phyloP scores from a whole-genome alignment of 495 filamentous ascomycete genomes.

The Talaromyces stipitatus region DNA sequence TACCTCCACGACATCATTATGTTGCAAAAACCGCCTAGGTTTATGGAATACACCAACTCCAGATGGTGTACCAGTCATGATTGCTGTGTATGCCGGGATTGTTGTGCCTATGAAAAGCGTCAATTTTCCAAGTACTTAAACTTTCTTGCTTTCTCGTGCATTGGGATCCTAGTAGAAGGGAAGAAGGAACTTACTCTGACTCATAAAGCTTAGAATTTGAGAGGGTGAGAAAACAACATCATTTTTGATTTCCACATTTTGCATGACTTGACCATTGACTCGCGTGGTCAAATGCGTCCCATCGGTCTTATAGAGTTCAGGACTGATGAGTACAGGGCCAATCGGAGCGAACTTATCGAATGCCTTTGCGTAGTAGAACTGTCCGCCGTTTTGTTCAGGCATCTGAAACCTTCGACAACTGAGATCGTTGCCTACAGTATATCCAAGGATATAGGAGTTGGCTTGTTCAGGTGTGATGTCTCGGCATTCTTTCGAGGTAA shows the following conservation, averaged over 20 bases:
- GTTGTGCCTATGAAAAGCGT: not conserved
- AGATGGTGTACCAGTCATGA: slow-evolving; percentile 1
- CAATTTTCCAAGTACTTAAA: not conserved
- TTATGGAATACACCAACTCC: not conserved
- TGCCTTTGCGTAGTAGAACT: slow-evolving; percentile 37
- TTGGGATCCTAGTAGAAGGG: not conserved
- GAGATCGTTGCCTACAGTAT: slow-evolving; percentile 41
- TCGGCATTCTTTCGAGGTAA: slow-evolving; percentile 27
- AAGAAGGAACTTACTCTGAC: slow-evolving; percentile 9
- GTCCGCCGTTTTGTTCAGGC: slow-evolving; percentile 26
- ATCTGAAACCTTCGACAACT: slow-evolving; percentile 34
- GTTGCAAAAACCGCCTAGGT: not conserved
- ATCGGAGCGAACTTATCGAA: slow-evolving; percentile 43
- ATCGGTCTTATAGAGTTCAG: slow-evolving; percentile 16
- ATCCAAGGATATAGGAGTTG: slow-evolving; percentile 31
- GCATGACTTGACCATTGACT: slow-evolving; percentile 32
- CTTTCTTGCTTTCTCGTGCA: too few relatives aligned
- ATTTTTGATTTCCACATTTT: slow-evolving; percentile 10
- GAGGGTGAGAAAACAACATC: slow-evolving; percentile 11
- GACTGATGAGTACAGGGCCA: slow-evolving; percentile 28
- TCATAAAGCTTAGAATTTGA: slow-evolving; percentile 12
- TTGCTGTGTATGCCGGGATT: not conserved
- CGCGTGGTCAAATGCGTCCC: slow-evolving; percentile 18
- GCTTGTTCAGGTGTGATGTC: slow-evolving; percentile 24
- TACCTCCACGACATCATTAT: not conserved